Evolutionary conservation across 1,139 yeast genomes (phyloP).

Genomic region (Magnusiomyces ingens): DNA sequence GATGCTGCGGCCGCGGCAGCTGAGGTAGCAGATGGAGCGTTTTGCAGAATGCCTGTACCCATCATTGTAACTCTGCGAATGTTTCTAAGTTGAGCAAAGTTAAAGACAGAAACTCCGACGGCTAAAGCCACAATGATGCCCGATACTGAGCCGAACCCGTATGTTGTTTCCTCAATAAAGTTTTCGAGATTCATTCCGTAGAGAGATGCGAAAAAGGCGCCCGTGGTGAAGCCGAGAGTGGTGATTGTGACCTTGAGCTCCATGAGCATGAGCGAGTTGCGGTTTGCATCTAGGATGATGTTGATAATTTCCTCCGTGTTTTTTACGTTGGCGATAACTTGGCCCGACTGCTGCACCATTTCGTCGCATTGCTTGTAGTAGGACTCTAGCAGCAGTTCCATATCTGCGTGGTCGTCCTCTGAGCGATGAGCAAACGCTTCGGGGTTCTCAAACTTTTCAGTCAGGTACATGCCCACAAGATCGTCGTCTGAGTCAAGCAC

Average conservation of each 20-base stretch:
- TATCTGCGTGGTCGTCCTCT: conserved; percentile 42
- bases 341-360: conserved; percentile 85
- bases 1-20: not conserved
- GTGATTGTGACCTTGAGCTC: conserved; percentile 81
- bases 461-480: conserved; percentile 72
- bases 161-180: conserved; percentile 68
- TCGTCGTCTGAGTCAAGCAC: conserved; percentile 84
- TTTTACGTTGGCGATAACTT: conserved; percentile 71
- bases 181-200: conserved; percentile 95
- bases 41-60: conserved; percentile 4
- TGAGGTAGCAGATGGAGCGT: not conserved
- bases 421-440: conserved; percentile 14
- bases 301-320: conserved; percentile 94
- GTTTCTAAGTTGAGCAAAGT: not conserved
- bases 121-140: conserved; percentile 36
- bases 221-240: conserved; percentile 77
- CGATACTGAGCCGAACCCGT: conserved; percentile 60
- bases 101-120: conserved; percentile 25
- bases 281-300: conserved; percentile 83
- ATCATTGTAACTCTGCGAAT: conserved; percentile 4
- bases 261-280: conserved; percentile 85
- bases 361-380: conserved; percentile 92
- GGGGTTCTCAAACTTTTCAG: conserved; percentile 35
- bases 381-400: conserved; percentile 82
- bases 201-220: conserved; percentile 68